Evolutionary conservation across 2,329 filamentous ascomycete genomes (phyloP).

Genomic region (Ceratocystis ficicola): DNA sequence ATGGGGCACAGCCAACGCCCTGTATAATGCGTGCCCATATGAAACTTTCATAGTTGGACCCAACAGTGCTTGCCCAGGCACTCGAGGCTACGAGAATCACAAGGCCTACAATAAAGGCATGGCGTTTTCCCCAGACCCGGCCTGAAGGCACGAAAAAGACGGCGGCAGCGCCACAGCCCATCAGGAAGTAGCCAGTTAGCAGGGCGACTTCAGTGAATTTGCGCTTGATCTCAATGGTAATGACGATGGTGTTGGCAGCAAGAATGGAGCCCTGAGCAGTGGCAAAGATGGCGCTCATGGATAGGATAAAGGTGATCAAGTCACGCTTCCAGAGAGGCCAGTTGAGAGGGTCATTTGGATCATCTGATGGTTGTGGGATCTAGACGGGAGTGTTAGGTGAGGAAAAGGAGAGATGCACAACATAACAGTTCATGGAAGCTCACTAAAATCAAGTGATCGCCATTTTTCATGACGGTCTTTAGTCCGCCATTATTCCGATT

Average conservation of each 20-base stretch:
- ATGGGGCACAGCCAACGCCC: slow-evolving; percentile 75
- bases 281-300: slow-evolving; percentile 68
- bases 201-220: slow-evolving; percentile 67
- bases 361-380: slow-evolving; percentile 74
- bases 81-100: slow-evolving; percentile 60
- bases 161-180: slow-evolving; percentile 69
- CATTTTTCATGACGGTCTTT: slow-evolving; percentile 60
- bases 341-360: slow-evolving; percentile 74
- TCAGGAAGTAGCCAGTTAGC: slow-evolving; percentile 75
- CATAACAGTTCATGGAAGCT: slow-evolving; percentile 19
- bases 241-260: slow-evolving; percentile 72
- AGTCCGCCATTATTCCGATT: slow-evolving; percentile 34
- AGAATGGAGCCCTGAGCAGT: slow-evolving; percentile 76
- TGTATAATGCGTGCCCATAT: slow-evolving; percentile 72
- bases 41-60: slow-evolving; percentile 57
- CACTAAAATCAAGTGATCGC: slow-evolving; percentile 63
- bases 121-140: slow-evolving; percentile 84
- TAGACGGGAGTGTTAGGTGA: slow-evolving; percentile 24
- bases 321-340: slow-evolving; percentile 85
- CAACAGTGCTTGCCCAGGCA: slow-evolving; percentile 63
- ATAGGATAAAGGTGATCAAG: slow-evolving; percentile 65
- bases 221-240: slow-evolving; percentile 53
- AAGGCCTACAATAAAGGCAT: slow-evolving; percentile 70
- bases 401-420: background rate
- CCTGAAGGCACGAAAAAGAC: slow-evolving; percentile 79